phyloP scores from a whole-genome alignment of 768 basidiomycete genomes.

The Rhodocollybia butyracea region DNA sequence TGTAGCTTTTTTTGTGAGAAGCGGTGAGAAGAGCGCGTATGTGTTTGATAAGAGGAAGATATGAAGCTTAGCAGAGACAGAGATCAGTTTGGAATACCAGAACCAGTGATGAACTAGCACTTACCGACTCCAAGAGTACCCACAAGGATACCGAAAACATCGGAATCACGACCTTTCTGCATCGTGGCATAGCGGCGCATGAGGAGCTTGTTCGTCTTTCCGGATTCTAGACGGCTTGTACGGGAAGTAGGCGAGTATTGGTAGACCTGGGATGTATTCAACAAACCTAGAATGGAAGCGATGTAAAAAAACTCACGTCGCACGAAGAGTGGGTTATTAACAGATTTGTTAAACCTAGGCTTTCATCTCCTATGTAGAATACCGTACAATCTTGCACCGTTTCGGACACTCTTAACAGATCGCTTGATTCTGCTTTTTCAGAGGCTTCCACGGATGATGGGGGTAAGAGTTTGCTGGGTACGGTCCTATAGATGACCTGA shows the following conservation, averaged over 20 bases:
- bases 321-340: slow-evolving; percentile 76
- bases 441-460: not conserved
- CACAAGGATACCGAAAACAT: slow-evolving; percentile 93
- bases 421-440: not conserved
- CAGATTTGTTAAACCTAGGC: slow-evolving; percentile 77
- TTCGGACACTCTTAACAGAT: no score
- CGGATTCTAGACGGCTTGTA: slow-evolving; percentile 53
- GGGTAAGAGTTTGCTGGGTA: slow-evolving; percentile 23
- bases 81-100: not conserved
- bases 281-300: not conserved
- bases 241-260: slow-evolving; percentile 65
- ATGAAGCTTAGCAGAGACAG: slow-evolving; percentile 52
- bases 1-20: slow-evolving; percentile 87
- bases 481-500: slow-evolving; percentile 33
- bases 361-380: slow-evolving; percentile 73
- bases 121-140: slow-evolving; percentile 88
- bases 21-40: slow-evolving; percentile 67
- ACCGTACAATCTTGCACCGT: slow-evolving; percentile 21
- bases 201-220: slow-evolving; percentile 72
- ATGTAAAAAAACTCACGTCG: slow-evolving; percentile 39
- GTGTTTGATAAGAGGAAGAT: slow-evolving; percentile 80
- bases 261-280: slow-evolving; percentile 50
- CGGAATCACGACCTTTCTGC: slow-evolving; percentile 86
- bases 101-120: slow-evolving; percentile 14
- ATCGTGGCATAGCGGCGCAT: slow-evolving; percentile 88